Conservation (phyloP, 2,329 filamentous ascomycete genomes). For the Nothophoma quercina region DNA sequence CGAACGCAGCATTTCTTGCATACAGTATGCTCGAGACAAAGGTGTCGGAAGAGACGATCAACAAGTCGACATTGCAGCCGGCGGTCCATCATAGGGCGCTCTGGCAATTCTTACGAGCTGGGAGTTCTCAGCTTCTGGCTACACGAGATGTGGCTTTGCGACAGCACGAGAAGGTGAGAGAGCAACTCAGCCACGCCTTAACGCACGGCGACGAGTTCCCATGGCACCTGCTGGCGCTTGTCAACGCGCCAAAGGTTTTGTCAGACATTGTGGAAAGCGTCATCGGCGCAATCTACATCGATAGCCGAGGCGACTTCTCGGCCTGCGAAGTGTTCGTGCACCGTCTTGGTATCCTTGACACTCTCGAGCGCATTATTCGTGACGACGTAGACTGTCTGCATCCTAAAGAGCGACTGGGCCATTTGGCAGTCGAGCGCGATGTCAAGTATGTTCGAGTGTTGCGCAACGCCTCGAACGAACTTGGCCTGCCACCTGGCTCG, state of each 20-base stretch:
- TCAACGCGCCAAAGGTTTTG: conserved; percentile 51
- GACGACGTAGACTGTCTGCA: conserved; percentile 62
- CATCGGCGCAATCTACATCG: conserved; percentile 84
- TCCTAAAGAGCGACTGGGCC: conserved; percentile 73
- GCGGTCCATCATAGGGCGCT: conserved; percentile 55
- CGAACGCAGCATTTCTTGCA: conserved; percentile 81
- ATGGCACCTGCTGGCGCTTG: conserved; percentile 73
- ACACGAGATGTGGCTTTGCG: conserved; percentile 56
- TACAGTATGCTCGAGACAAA: conserved; percentile 73
- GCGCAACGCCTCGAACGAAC: conserved; percentile 4
- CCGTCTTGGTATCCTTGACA: conserved; percentile 69
- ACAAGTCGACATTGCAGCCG: conserved; percentile 43
- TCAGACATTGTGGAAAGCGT: conserved; percentile 74
- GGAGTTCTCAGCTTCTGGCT: conserved; percentile 56
- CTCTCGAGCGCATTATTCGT: conserved; percentile 67
- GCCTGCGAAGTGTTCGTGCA: conserved; percentile 68
- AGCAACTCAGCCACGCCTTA: conserved; percentile 61
- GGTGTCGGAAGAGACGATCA: conserved; percentile 44
- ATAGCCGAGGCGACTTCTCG: conserved; percentile 56
- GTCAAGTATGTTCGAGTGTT: conserved; percentile 61
- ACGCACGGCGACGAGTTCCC: conserved; percentile 67
- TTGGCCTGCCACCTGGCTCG: conserved; percentile 1
- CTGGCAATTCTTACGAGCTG: conserved; percentile 75
- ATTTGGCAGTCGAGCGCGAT: conserved; percentile 60
- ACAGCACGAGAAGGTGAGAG: conserved; percentile 60